Percentiles rank a stretch among this genome's conserved stretches.
Conservation (phyloP, 2,329 filamentous ascomycete species). For the Teratosphaeria pseudoeucalypti region DNA sequence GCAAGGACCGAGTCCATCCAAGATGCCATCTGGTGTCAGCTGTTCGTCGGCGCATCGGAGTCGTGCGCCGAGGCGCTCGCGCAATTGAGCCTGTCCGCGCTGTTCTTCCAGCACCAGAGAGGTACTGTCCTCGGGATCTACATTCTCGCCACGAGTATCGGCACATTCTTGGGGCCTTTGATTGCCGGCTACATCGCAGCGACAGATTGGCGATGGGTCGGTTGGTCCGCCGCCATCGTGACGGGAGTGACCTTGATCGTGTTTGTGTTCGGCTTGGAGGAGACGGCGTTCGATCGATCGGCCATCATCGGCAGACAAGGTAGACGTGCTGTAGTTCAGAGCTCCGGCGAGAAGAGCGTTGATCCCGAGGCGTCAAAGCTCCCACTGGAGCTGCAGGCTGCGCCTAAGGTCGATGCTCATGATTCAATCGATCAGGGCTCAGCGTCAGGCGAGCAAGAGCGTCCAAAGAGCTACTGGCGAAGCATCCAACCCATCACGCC, state of each 20-base stretch:
- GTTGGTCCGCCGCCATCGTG: conserved; percentile 42
- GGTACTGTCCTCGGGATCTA: conserved; percentile 46
- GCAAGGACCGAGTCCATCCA: conserved; percentile 33
- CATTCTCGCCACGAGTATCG: conserved; percentile 45
- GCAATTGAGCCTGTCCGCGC: conserved; percentile 47
- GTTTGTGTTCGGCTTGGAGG: conserved; percentile 44
- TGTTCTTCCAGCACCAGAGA: conserved; percentile 49
- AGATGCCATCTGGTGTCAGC: conserved; percentile 45
- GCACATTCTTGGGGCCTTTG: conserved; percentile 46
- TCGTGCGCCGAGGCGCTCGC: conserved; percentile 47
- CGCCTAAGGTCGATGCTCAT: background rate
- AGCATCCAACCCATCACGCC: conserved; percentile 48
- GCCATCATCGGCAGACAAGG: conserved; percentile 22
- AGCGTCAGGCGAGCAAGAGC: conserved; percentile 3
- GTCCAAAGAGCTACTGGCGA: conserved; percentile 43
- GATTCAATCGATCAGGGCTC: conserved; percentile 4
- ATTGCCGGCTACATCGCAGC: conserved; percentile 43
- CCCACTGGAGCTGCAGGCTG: background rate
- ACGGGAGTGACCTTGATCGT: conserved; percentile 38
- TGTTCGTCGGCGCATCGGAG: conserved; percentile 49
- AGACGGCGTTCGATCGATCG: conserved; percentile 41
- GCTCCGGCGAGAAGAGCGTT: background rate
- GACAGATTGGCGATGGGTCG: conserved; percentile 44
- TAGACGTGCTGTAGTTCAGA: background rate
- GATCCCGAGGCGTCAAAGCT: background rate